A percentile compares a stretch with the other conserved stretches of the same genome.
phyloP scores from a whole-genome alignment of 2,329 filamentous ascomycete genomes.

The Penicillium sp. region DNA sequence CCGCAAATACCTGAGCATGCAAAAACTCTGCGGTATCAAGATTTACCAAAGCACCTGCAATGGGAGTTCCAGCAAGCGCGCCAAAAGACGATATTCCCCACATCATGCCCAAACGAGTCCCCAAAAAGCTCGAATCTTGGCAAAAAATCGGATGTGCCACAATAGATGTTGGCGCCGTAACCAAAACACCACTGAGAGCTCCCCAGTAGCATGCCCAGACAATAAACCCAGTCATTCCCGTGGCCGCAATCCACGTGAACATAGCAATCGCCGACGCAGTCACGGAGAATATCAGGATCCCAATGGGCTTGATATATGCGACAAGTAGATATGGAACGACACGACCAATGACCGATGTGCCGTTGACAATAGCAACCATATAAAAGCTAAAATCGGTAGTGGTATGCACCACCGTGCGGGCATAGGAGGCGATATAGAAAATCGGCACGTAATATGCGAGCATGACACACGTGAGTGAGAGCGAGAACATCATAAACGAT shows the following conservation, averaged over 20 bases:
- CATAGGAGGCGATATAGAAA: constrained; percentile 47
- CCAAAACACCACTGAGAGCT: constrained; percentile 32
- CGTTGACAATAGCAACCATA: constrained; percentile 54
- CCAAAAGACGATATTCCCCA: constrained; percentile 38
- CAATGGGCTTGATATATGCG: constrained; percentile 27
- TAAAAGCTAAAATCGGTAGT: constrained; percentile 48
- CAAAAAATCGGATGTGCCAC: constrained; percentile 33
- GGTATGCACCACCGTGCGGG: constrained; percentile 48
- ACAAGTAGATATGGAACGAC: constrained; percentile 49
- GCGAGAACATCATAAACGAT: constrained; percentile 45
- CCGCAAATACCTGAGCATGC: constrained; percentile 34
- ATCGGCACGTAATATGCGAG: constrained; percentile 50
- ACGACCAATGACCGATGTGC: constrained; percentile 51
- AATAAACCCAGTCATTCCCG: constrained; percentile 26
- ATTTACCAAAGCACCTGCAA: constrained; percentile 35
- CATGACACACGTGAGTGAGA: constrained; percentile 49
- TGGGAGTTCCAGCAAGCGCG: constrained; percentile 32
- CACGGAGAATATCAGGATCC: constrained; percentile 22
- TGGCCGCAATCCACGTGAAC: constrained; percentile 35
- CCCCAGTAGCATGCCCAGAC: constrained; percentile 37
- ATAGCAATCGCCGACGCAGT: constrained; percentile 30
- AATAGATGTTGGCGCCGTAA: constrained; percentile 33
- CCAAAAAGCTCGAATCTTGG: constrained; percentile 27
- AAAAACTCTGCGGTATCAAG: constrained; percentile 28
- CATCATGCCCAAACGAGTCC: constrained; percentile 37